Evolutionary conservation across 2,329 filamentous ascomycete species (phyloP).

Genomic region (Ascomycota sp.): DNA sequence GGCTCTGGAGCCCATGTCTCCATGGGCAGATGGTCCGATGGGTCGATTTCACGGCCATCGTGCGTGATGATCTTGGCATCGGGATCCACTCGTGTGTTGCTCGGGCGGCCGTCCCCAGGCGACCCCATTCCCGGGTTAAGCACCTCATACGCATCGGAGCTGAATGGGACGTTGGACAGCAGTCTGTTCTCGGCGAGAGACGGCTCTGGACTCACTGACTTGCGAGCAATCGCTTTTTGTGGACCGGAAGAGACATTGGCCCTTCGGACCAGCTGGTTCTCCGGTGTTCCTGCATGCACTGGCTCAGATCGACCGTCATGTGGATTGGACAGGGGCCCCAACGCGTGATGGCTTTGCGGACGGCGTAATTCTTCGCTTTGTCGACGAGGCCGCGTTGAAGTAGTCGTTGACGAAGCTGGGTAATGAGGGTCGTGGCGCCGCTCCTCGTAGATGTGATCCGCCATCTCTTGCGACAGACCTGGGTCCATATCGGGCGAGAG

Average conservation of each 20-base stretch:
- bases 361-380: conserved; percentile 10
- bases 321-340: conserved; percentile 17
- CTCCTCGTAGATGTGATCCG: conserved; percentile 35
- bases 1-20: conserved; percentile 63
- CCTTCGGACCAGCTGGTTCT: conserved; percentile 7
- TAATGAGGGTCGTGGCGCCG: conserved; percentile 26
- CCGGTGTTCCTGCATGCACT: conserved; percentile 15
- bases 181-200: conserved; percentile 25
- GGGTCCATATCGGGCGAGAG: conserved; percentile 42
- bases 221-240: conserved; percentile 39
- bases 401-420: conserved; percentile 17
- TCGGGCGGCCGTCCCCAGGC: conserved; percentile 10
- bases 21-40: conserved; percentile 60
- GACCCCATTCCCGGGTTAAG: conserved; percentile 39
- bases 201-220: conserved; percentile 56
- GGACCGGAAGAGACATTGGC: conserved; percentile 18
- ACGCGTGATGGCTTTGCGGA: conserved; percentile 9
- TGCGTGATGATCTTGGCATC: conserved; percentile 54
- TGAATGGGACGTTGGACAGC: conserved; percentile 45
- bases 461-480: conserved; percentile 31
- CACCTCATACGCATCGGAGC: conserved; percentile 55
- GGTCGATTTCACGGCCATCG: conserved; percentile 59
- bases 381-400: conserved; percentile 21
- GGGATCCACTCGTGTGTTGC: conserved; percentile 24
- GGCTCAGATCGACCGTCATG: conserved; percentile 21